These are phyloP conservation scores for Cyberlindnera galapagoensis DNA, from an alignment of 805 yeast species.

Conservation along the genomic window DNA sequence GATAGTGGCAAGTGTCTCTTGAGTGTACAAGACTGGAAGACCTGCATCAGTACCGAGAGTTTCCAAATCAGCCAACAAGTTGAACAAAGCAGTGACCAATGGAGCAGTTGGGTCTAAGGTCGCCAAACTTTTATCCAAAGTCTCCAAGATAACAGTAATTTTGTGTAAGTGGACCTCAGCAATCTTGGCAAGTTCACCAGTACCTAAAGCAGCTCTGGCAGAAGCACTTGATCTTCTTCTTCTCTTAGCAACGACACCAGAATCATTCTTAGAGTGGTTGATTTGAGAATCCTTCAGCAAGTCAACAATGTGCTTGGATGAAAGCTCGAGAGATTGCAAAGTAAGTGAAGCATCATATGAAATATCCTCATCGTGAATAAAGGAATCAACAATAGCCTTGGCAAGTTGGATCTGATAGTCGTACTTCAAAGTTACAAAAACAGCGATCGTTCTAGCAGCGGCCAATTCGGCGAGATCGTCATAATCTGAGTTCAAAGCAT, in stretches of 20 bases:
- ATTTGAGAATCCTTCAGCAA: slow-evolving; percentile 56
- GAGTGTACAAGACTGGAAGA: slow-evolving; percentile 83
- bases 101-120: slow-evolving; percentile 32
- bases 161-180: slow-evolving; percentile 77
- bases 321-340: slow-evolving; percentile 47
- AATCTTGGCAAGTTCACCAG: slow-evolving; percentile 58
- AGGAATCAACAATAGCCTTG: slow-evolving; percentile 53
- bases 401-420: slow-evolving; percentile 55
- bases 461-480: slow-evolving; percentile 42
- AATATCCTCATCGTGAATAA: slow-evolving; percentile 32
- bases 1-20: slow-evolving; percentile 84
- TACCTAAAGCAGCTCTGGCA: slow-evolving; percentile 67
- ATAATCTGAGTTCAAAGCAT: slow-evolving; percentile 40
- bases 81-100: slow-evolving; percentile 47
- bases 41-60: slow-evolving; percentile 88
- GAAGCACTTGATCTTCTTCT: slow-evolving; percentile 78
- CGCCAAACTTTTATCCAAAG: slow-evolving; percentile 48
- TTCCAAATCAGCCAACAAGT: slow-evolving; percentile 65
- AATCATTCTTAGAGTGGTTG: slow-evolving; percentile 33
- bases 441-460: slow-evolving; percentile 41
- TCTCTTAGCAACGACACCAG: slow-evolving; percentile 58
- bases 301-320: slow-evolving; percentile 50
- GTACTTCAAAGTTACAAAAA: slow-evolving; percentile 50
- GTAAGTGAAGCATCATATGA: slow-evolving; percentile 49
- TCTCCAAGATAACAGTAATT: slow-evolving; percentile 72